These are phyloP conservation scores for Asclepias syriaca DNA, from an alignment of 257 asterid genomes.

Conservation along the genomic window DNA sequence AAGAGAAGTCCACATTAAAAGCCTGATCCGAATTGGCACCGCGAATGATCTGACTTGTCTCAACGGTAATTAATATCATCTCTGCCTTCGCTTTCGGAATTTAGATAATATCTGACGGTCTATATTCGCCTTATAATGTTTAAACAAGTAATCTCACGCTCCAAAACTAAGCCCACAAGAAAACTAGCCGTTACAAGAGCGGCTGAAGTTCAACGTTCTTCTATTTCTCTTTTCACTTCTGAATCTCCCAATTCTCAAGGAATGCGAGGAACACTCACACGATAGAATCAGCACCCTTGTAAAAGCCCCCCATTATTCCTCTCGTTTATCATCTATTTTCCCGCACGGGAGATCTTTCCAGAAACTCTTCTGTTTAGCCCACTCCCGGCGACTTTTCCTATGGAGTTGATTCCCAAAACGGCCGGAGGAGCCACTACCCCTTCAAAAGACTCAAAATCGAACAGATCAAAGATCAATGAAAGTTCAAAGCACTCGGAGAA, in stretches of 20 bases:
- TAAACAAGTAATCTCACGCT: constrained; percentile 11
- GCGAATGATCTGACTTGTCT: neutral
- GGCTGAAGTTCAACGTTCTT: constrained; percentile 21
- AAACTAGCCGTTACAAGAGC: constrained; percentile 41
- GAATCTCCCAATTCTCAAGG: constrained; percentile 20
- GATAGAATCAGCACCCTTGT: constrained; percentile 1
- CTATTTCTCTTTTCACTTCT: constrained; percentile 8
- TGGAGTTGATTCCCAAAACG: constrained; percentile 24
- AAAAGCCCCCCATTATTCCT: neutral
- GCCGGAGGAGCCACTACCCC: constrained; percentile 24
- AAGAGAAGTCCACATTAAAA: neutral
- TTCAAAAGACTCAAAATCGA: constrained; percentile 10
- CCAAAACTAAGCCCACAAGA: constrained; percentile 18
- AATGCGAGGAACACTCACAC: constrained; percentile 4
- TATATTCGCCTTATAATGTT: neutral
- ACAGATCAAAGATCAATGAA: constrained; percentile 34
- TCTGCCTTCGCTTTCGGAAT: neutral
- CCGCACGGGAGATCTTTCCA: neutral
- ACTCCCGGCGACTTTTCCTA: constrained; percentile 14
- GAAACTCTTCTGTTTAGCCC: neutral
- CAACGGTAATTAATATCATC: constrained; percentile 16
- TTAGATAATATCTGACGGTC: constrained; percentile 8
- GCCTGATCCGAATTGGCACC: neutral
- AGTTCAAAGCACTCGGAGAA: constrained; percentile 36
- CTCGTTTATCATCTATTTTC: neutral